These are phyloP conservation scores for Apophysomyces elegans DNA, from an alignment of 371 early-diverging fungal genomes.

Conservation along the genomic window DNA sequence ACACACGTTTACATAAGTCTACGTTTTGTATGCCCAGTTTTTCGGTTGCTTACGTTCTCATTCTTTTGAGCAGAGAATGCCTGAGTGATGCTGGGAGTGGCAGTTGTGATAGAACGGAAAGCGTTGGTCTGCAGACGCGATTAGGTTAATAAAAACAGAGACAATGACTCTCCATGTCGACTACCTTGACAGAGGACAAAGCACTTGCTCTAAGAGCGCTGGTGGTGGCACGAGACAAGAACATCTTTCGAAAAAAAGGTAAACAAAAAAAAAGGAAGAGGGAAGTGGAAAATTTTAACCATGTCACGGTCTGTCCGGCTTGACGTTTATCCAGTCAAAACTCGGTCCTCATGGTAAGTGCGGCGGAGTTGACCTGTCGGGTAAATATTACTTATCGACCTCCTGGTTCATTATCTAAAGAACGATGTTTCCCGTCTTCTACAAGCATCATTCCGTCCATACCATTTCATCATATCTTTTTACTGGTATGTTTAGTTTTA, in stretches of 20 bases:
- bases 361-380: too few species aligned
- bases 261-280: constrained; percentile 16
- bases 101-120: constrained; percentile 57
- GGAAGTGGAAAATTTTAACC: constrained; percentile 10
- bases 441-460: too few species aligned
- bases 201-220: constrained; percentile 23
- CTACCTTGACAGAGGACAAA: constrained; percentile 23
- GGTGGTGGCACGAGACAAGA: constrained; percentile 27
- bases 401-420: too few species aligned
- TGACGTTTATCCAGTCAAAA: too few species aligned
- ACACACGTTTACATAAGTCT: background rate
- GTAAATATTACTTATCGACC: too few species aligned
- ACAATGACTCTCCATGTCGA: background rate
- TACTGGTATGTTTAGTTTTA: too few species aligned
- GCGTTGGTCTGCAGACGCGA: constrained; percentile 35
- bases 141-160: background rate
- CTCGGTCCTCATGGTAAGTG: too few species aligned
- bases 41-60: constrained; percentile 53
- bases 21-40: background rate
- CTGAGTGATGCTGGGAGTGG: constrained; percentile 63
- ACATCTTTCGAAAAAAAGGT: constrained; percentile 19
- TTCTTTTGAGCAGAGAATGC: constrained; percentile 69
- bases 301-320: background rate
- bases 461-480: too few species aligned
- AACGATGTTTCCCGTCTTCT: too few species aligned